Base-by-base conservation (phyloP, 2,329 filamentous ascomycete species). In the Dryadomyces quercus-mongolicae region DNA sequence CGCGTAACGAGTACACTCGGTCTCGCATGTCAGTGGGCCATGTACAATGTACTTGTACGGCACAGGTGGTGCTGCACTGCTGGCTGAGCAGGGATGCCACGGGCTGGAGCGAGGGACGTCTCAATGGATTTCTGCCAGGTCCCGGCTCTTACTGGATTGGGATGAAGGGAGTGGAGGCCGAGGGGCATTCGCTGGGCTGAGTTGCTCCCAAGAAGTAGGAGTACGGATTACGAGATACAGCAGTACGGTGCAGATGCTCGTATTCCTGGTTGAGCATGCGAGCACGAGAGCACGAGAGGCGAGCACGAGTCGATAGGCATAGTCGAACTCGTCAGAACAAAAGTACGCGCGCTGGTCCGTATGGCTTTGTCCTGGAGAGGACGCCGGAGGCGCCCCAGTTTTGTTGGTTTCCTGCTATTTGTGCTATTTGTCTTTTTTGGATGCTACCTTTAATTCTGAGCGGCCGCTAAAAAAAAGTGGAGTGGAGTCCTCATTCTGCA, bases 391-490 rank as follows among this genome's bases (percentile, higher is more conserved):
- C n/a, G n/a, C 38, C 38, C 48, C 18, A 20, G 9, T 20, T 40
- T 40, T 40, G 25, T 31, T 31, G 25, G 25, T 40, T 40, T 40
- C 10, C 36, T 40, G 36, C 36, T 12, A 31, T 31, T 9, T 31
- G 47, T 40, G 36, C 36, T 12, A 31, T 31, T 9, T 31, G 47
- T 31, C 18, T 18, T 38, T 36, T 38, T 34, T 48, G n/a, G 25
- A 20, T 12, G 13, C 18, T 40, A 22, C 21, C 21, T 22, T 22
- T 18, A 5, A 38, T 40, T 40, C 18, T 40, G 34, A 34, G 48
- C 48, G 48, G 48, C 48, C 48, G 48, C 48, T 50, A 50, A 42
- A 40, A 40, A 40, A 40, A 36, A 50, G 31, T 16, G 47, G 47
- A 50, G 48, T 50, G 48, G 48, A 40, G 34, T 18, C 18, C 7